Base-by-base conservation (phyloP, 2,329 filamentous ascomycete species). In the Exophiala oligosperma region DNA sequence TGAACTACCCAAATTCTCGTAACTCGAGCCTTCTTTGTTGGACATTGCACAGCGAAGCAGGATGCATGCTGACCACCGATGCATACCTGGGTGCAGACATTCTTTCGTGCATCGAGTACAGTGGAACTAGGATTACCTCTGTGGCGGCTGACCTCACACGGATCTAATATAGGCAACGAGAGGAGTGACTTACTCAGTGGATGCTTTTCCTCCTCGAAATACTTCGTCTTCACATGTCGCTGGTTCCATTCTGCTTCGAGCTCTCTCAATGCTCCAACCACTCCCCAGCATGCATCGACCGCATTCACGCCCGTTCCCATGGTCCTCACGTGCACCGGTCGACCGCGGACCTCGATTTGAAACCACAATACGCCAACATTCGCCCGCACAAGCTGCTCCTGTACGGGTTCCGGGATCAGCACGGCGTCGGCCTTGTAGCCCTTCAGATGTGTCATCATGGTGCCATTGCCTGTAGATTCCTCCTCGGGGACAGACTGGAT, bases 361-460 rank as follows among this genome's bases (percentile, higher is more conserved):
- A 64, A 64, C 62, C 62, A 64, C 32, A 64, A 50, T 14, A 64
- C 62, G 11, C 62, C 59, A 14, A 62, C 59, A 52, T 64, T 64
- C 14, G 62, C 62, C 26, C 62, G 52, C 43, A 61, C 59, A 24
- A 64, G 52, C 51, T 62, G 49, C 32, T 61, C 62, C n/a, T 60
- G 52, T 28, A 59, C 46, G 8, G 62, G 59, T 35, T 64, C 62
- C 5, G 62, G 62, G 48, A 64, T 60, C 35, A 64, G 49, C 24
- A 56, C 62, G 12, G 59, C 62, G 29, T 64, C 62, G 7, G 62
- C 62, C 54, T 61, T 64, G 49, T 64, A 64, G 2, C 62, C 62
- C 41, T 64, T 64, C 37, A 64, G 23, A 46, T 62, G 62, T 4
- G 62, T 61, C 62, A 62, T 64, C 29, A 64, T 23, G 7, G 62